These are phyloP conservation scores for Pythium scleroteichum DNA, from an alignment of 352 stramenopile genomes.

Conservation along the genomic window DNA sequence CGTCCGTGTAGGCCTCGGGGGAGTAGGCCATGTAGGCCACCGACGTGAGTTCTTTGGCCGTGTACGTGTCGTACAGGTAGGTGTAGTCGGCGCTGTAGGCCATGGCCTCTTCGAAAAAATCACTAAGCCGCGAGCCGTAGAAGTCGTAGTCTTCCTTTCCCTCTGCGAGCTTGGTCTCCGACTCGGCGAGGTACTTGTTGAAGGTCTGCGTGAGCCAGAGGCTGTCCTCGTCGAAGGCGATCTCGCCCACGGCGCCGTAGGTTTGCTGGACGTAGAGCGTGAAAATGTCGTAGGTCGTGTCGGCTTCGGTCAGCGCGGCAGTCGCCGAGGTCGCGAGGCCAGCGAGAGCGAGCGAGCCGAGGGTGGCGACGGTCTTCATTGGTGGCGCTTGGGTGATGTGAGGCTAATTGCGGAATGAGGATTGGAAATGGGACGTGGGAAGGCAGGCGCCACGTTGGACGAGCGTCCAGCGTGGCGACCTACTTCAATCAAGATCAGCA, in stretches of 20 bases:
- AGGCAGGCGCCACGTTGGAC: no score
- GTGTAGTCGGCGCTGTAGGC: background rate
- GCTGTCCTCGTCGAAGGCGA: background rate
- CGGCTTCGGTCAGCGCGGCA: background rate
- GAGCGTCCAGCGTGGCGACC: no score
- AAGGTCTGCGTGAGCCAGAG: slow-evolving; percentile 1
- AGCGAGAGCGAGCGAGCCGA: background rate
- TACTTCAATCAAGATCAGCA: no score
- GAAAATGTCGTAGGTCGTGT: slow-evolving; percentile 7
- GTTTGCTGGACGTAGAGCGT: background rate
- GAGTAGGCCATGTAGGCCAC: background rate
- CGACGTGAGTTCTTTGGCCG: background rate
- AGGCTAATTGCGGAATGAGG: background rate
- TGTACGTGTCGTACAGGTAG: background rate
- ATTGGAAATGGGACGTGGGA: no score
- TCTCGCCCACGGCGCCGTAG: background rate
- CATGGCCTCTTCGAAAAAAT: slow-evolving; percentile 3
- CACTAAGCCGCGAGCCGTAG: background rate
- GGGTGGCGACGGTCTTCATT: background rate
- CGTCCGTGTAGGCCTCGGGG: background rate
- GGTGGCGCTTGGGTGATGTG: background rate
- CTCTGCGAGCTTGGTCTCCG: background rate
- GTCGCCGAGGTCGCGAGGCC: background rate
- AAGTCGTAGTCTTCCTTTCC: background rate
- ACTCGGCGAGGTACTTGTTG: background rate